Percentiles rank a stretch among this genome's conserved stretches.
These are phyloP conservation scores for Ascobolus immersus DNA, from an alignment of 495 filamentous ascomycete genomes.

Conservation along the genomic window DNA sequence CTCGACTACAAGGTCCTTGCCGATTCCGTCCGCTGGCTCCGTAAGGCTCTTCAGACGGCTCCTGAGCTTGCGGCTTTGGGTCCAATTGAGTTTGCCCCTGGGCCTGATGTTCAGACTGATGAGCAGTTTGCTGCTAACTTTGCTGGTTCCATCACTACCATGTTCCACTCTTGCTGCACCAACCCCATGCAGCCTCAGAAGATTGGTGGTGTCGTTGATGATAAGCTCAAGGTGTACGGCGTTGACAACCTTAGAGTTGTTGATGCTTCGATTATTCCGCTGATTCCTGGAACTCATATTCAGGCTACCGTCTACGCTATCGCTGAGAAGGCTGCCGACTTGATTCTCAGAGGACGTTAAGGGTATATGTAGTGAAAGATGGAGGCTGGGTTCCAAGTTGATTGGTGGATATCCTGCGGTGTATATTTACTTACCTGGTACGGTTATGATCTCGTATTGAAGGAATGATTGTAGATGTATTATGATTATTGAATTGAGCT, in stretches of 20 bases:
- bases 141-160: slow-evolving; percentile 10
- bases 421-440: no score
- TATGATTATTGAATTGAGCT: no score
- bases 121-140: slow-evolving; percentile 12
- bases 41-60: no score
- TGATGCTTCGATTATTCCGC: slow-evolving; percentile 31
- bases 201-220: slow-evolving; percentile 23
- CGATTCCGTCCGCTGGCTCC: slow-evolving; percentile 17
- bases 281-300: slow-evolving; percentile 28
- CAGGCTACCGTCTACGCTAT: slow-evolving; percentile 31
- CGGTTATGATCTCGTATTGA: no score
- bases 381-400: no score
- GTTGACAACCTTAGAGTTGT: slow-evolving; percentile 24
- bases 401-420: no score
- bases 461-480: no score
- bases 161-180: slow-evolving; percentile 22
- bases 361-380: no score
- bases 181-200: slow-evolving; percentile 23
- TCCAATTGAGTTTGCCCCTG: slow-evolving; percentile 14
- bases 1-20: slow-evolving; percentile 20
- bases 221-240: slow-evolving; percentile 24
- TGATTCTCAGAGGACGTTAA: no score
- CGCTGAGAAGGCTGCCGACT: no score
- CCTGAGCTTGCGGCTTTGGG: no score
- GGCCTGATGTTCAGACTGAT: slow-evolving; percentile 10